Base-by-base conservation (phyloP, 495 filamentous ascomycete genomes). In the Umbilicaria muhlenbergii region DNA sequence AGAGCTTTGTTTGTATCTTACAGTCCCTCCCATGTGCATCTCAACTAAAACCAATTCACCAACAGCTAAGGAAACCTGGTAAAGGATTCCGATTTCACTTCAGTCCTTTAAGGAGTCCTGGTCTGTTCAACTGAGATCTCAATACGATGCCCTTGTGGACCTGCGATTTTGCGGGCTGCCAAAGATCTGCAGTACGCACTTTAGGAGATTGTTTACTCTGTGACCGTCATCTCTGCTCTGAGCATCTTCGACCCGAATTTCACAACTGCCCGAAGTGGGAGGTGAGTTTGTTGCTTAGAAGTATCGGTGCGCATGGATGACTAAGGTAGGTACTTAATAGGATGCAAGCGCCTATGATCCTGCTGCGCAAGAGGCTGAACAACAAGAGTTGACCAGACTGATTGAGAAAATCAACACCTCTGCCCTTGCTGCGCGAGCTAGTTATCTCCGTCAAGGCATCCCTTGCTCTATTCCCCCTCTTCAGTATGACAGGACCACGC, bases 231-330 rank as follows among this genome's bases (percentile, higher is more conserved):
- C 46, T 63, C 32, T 59, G 62, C 34, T 52, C 48, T 5, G 42
- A 47, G 38, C 62, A 63, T 44, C 44, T 63, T 24, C 38, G 39
- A 18, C 32, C 42, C 15, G 32, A 41, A 32, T 54, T 53, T 38
- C 62, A 63, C 41, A 55, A 34, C 10, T 65, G 60, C 38, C 58
- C 58, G 16, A 55, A 47, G 42, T 63, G 58, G 62, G 53, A 65
- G 57, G 58, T 62, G 17, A 48, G 52, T 53, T 12, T 35, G 24
- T 28, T 28, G 24, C 24, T 6, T 3, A 28, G 24, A 10, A 8
- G 24, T 28, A 28, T 28, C 24, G 8, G 24, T 28, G 6, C 0
- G 24, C 24, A 52, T 7, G 3, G 24, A 39, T 11, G 34, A n/a
- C 10, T n/a, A 36, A 36, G 15, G 32, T 11, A 42, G 34, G 10